Conservation (phyloP, 805 yeast species). For the Cyberlindnera saturnus region DNA sequence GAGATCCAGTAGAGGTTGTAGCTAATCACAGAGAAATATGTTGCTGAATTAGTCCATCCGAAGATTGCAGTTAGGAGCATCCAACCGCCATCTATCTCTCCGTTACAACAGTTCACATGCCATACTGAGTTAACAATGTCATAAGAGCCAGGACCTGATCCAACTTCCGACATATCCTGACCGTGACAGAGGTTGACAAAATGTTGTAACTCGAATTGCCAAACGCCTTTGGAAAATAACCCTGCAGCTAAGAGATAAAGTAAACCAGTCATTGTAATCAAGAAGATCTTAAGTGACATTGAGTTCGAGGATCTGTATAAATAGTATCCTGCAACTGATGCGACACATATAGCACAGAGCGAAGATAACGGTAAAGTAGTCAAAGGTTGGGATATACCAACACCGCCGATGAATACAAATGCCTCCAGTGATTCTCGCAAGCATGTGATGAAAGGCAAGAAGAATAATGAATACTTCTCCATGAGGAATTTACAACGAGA, state of each 20-base stretch:
- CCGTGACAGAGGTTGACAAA: constrained; percentile 75
- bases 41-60: constrained; percentile 94
- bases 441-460: constrained; percentile 80
- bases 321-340: constrained; percentile 56
- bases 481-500: constrained; percentile 31
- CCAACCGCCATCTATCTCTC: constrained; percentile 89
- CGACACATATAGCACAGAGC: constrained; percentile 49
- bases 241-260: constrained; percentile 85
- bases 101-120: constrained; percentile 95
- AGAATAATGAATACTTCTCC: constrained; percentile 62
- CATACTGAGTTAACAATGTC: constrained; percentile 75
- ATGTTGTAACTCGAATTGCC: constrained; percentile 80
- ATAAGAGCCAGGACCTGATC: constrained; percentile 91
- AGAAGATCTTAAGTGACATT: constrained; percentile 65
- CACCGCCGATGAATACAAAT: constrained; percentile 86
- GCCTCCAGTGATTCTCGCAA: constrained; percentile 90
- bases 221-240: constrained; percentile 75
- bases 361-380: constrained; percentile 61
- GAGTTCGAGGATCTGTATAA: constrained; percentile 78
- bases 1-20: constrained; percentile 67
- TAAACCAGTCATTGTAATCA: constrained; percentile 72
- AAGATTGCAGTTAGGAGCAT: constrained; percentile 82
- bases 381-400: constrained; percentile 67
- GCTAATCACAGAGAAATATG: constrained; percentile 77
- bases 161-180: constrained; percentile 79